These are phyloP conservation scores for Trametes punicea DNA, from an alignment of 768 basidiomycete species.

Conservation along the genomic window DNA sequence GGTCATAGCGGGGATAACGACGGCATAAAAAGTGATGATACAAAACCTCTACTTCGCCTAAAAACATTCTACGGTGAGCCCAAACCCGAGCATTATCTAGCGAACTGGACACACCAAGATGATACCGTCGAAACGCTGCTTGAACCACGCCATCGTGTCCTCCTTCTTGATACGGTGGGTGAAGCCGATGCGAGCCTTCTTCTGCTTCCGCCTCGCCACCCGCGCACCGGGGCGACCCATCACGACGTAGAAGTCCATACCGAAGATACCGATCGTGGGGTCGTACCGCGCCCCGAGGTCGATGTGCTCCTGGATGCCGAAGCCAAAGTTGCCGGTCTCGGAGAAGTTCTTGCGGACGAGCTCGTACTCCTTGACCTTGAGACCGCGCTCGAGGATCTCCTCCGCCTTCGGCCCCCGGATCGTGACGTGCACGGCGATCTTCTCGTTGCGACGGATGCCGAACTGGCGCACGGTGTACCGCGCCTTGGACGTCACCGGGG, in stretches of 20 bases:
- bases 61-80: neutral
- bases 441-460: constrained; percentile 99
- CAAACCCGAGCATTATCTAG: neutral
- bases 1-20: constrained; percentile 27
- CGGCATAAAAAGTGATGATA: constrained; percentile 21
- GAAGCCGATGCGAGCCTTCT: constrained; percentile 83
- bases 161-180: constrained; percentile 92
- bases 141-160: constrained; percentile 98
- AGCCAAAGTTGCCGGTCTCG: constrained; percentile 98
- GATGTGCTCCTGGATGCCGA: constrained; percentile 99
- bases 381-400: constrained; percentile 97
- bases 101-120: constrained; percentile 63
- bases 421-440: constrained; percentile 98
- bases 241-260: constrained; percentile 98
- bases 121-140: constrained; percentile 98
- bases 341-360: constrained; percentile 96
- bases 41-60: constrained; percentile 26
- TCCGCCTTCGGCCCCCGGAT: constrained; percentile 99
- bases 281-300: constrained; percentile 99
- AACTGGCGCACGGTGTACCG: constrained; percentile 99
- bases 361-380: constrained; percentile 99
- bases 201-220: constrained; percentile 87
- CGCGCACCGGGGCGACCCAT: constrained; percentile 96
- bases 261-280: constrained; percentile 97
- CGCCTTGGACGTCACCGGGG: constrained; percentile 98